Percentiles rank a stretch among this genome's conserved stretches.
These are phyloP conservation scores for Chiua sp. DNA, from an alignment of 1,284 basidiomycete genomes.

Conservation along the genomic window DNA sequence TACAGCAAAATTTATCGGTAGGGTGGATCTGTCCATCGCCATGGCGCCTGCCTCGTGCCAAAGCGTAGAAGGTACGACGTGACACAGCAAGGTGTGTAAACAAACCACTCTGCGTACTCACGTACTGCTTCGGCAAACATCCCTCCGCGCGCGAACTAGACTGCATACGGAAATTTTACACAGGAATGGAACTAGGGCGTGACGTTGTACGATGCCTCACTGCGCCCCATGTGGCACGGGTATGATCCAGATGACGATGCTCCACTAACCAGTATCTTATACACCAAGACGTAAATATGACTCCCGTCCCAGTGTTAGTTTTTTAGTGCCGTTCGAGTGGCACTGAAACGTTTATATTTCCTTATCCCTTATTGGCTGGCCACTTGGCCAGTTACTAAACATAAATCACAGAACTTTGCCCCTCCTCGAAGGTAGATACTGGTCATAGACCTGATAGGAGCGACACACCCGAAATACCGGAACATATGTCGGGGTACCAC, in stretches of 20 bases:
- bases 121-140: not conserved
- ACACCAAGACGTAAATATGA: too few species aligned
- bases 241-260: not conserved
- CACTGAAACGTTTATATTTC: not conserved
- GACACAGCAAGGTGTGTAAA: not conserved
- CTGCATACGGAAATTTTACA: too few species aligned
- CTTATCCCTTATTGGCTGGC: not conserved
- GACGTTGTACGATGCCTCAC: too few species aligned
- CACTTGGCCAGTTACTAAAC: not conserved
- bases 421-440: not conserved
- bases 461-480: too few species aligned
- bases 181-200: too few species aligned
- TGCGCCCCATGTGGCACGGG: not conserved
- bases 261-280: too few species aligned
- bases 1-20: not conserved
- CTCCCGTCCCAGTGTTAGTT: too few species aligned
- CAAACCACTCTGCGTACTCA: not conserved
- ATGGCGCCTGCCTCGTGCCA: not conserved
- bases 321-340: not conserved
- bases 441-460: too few species aligned
- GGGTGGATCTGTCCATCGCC: not conserved
- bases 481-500: too few species aligned
- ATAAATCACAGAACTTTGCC: not conserved
- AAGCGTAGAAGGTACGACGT: not conserved
- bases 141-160: not conserved